Conservation (phyloP, 1,139 yeast species). For the Casaregolazyma suthepensis region DNA sequence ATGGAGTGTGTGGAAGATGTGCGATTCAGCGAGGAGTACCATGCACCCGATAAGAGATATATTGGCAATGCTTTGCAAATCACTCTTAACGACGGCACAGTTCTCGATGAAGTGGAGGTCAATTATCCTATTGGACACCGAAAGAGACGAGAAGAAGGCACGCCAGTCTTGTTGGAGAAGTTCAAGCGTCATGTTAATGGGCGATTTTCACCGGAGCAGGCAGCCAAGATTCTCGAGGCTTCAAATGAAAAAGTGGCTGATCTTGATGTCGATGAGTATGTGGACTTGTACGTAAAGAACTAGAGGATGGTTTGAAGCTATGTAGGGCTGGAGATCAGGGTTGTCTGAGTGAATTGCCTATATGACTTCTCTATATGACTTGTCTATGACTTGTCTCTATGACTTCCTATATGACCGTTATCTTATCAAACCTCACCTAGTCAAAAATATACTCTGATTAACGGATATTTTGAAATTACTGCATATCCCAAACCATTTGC, state of each 20-base stretch:
- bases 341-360: background rate
- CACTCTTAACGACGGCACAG: constrained; percentile 49
- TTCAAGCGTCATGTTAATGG: constrained; percentile 46
- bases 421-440: too few species aligned
- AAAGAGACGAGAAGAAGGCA: constrained; percentile 52
- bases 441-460: background rate
- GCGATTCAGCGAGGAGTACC: constrained; percentile 46
- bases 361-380: too few species aligned
- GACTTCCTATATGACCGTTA: too few species aligned
- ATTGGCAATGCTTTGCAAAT: constrained; percentile 50
- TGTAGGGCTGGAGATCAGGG: background rate
- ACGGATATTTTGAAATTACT: too few species aligned
- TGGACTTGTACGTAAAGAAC: constrained; percentile 38
- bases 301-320: background rate
- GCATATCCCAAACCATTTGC: too few species aligned
- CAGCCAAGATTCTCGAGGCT: constrained; percentile 35
- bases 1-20: constrained; percentile 49
- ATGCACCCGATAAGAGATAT: constrained; percentile 50
- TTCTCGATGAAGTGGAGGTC: constrained; percentile 46
- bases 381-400: too few species aligned
- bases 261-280: constrained; percentile 45
- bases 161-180: constrained; percentile 46
- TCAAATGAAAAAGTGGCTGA: constrained; percentile 35
- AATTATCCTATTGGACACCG: constrained; percentile 56
- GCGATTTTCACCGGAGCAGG: constrained; percentile 38